Evolutionary conservation across 768 basidiomycete species (phyloP).

Genomic region (Postia placenta): DNA sequence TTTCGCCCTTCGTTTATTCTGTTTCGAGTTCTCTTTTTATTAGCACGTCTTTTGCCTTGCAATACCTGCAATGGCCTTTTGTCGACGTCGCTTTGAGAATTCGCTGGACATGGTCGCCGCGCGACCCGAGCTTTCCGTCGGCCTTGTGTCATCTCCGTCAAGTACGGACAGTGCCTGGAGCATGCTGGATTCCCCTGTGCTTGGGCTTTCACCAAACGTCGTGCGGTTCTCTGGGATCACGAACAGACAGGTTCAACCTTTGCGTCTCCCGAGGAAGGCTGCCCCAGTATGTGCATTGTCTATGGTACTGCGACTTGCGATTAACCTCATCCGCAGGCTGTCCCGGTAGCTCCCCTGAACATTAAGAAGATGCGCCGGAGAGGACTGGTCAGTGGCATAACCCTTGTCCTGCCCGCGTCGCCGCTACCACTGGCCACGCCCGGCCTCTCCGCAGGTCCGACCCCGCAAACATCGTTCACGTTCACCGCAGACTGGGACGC

Average conservation of each 20-base stretch:
- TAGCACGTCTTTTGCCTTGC: constrained; percentile 11
- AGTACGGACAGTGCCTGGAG: constrained; percentile 25
- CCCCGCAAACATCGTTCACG: constrained; percentile 21
- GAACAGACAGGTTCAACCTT: background rate
- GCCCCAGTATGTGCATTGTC: background rate
- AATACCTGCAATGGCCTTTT: constrained; percentile 15
- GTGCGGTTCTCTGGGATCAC: background rate
- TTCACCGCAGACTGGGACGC: constrained; percentile 27
- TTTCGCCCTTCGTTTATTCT: constrained; percentile 5
- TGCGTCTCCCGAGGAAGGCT: background rate
- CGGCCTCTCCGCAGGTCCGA: too few relatives aligned
- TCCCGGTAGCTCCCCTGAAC: constrained; percentile 5
- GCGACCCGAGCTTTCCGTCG: constrained; percentile 22
- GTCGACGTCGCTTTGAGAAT: constrained; percentile 20
- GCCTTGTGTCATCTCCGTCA: constrained; percentile 14
- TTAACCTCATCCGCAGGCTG: background rate
- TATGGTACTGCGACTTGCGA: background rate
- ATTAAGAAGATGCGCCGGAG: constrained; percentile 24
- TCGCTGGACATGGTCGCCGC: constrained; percentile 24
- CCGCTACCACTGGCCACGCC: constrained; percentile 15
- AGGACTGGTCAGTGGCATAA: constrained; percentile 19
- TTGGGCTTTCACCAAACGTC: background rate
- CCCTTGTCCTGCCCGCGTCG: constrained; percentile 20
- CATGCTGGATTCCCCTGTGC: constrained; percentile 18
- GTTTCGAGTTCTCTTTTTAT: constrained; percentile 3